Conservation (phyloP, 495 filamentous ascomycete genomes). For the Penicillium salamii region DNA sequence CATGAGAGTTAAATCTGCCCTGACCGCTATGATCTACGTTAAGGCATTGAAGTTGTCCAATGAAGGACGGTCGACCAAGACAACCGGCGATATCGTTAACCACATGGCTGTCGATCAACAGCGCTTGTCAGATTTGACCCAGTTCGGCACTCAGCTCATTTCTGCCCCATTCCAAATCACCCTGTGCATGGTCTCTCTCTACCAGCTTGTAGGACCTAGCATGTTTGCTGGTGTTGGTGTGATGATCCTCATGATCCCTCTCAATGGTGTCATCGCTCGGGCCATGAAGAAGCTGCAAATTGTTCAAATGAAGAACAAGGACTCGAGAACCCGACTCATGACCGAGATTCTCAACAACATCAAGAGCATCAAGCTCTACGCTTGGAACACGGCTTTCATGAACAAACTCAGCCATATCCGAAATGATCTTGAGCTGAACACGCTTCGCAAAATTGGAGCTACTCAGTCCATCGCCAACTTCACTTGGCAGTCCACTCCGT, state of each 20-base stretch:
- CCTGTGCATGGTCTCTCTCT: slow-evolving; percentile 92
- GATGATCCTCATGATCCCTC: slow-evolving; percentile 96
- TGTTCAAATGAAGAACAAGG: slow-evolving; percentile 98
- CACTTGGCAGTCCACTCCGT: slow-evolving; percentile 99
- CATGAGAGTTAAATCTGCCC: slow-evolving; percentile 88
- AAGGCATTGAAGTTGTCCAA: slow-evolving; percentile 90
- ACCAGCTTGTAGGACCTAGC: slow-evolving; percentile 86
- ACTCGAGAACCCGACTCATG: slow-evolving; percentile 86
- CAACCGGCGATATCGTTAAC: slow-evolving; percentile 97
- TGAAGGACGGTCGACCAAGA: slow-evolving; percentile 85
- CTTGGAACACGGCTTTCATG: slow-evolving; percentile 96
- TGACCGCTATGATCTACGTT: slow-evolving; percentile 88
- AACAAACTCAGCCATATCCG: slow-evolving; percentile 92
- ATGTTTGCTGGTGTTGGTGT: slow-evolving; percentile 96
- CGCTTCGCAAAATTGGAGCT: slow-evolving; percentile 92
- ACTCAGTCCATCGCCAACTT: slow-evolving; percentile 94
- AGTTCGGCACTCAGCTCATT: slow-evolving; percentile 92
- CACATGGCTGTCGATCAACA: slow-evolving; percentile 98
- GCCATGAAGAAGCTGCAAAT: slow-evolving; percentile 95
- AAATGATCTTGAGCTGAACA: slow-evolving; percentile 93
- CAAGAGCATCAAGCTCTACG: slow-evolving; percentile 99
- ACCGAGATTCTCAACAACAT: slow-evolving; percentile 99
- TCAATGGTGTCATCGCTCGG: slow-evolving; percentile 90
- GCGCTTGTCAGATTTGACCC: slow-evolving; percentile 88
- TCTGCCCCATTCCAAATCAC: slow-evolving; percentile 95